Percentiles rank a stretch among this genome's conserved stretches.
Conservation (phyloP, 768 basidiomycete species). For the Boletus patriciae region DNA sequence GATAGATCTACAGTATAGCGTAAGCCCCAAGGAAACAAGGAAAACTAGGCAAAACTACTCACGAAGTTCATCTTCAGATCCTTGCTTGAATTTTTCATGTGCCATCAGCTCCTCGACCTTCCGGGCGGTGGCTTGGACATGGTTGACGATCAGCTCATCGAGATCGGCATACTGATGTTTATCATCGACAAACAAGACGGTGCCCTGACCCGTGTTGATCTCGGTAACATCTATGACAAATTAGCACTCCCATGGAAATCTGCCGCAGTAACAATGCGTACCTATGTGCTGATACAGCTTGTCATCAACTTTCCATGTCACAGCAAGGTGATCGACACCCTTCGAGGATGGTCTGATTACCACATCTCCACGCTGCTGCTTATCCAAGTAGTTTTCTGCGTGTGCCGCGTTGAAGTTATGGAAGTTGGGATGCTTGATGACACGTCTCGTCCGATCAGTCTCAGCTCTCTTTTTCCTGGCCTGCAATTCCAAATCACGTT, state of each 20-base stretch:
- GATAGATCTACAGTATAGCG: constrained; percentile 60
- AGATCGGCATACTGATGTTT: constrained; percentile 88
- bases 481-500: constrained; percentile 69
- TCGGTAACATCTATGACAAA: constrained; percentile 69
- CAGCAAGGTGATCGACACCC: constrained; percentile 88
- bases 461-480: constrained; percentile 84
- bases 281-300: constrained; percentile 96
- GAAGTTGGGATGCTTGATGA: constrained; percentile 98
- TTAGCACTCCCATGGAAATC: constrained; percentile 5
- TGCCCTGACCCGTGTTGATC: constrained; percentile 69
- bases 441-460: constrained; percentile 72
- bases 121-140: constrained; percentile 90
- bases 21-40: neutral
- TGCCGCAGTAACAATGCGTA: constrained; percentile 37
- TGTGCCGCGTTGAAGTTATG: constrained; percentile 89
- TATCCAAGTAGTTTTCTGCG: constrained; percentile 86
- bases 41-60: constrained; percentile 35
- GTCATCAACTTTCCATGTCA: constrained; percentile 99
- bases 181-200: constrained; percentile 69
- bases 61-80: constrained; percentile 89
- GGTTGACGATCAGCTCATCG: constrained; percentile 95
- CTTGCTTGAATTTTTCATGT: constrained; percentile 92
- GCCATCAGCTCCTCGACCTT: constrained; percentile 93
- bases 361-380: constrained; percentile 92
- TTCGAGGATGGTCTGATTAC: constrained; percentile 96